Base-by-base conservation (phyloP, 306 rosid genomes). In the Lathyrus tuberosus region DNA sequence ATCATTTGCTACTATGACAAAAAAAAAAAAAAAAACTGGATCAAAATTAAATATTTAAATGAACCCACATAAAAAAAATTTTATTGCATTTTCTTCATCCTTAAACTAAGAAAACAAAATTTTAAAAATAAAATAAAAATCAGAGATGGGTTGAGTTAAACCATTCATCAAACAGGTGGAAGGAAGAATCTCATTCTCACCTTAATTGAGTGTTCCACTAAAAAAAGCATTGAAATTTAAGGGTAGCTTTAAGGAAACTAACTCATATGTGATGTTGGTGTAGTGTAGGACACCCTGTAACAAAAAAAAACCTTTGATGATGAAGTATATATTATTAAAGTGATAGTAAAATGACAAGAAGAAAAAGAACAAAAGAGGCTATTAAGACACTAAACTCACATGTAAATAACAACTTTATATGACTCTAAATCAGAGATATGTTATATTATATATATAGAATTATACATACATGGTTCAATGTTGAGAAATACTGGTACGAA, bases 271-370 rank as follows among this genome's bases (percentile, higher is more conserved):
- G 62, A 57, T 57, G 66, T 44, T 63, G 76, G 64, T 70, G 80
- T 8, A 76, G 64, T 70, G 80, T 8, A 14, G 77, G 62, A 70
- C 84, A 86, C 73, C 77, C 78, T 75, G 84, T 31, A 73, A 70
- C 22, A 69, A 68, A 75, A 67, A 16, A 75, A 51, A 49, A 49
- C 76, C 62, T 71, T 78, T 20, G 3, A 3, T 73, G 6, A 35
- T 6, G 2, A 33, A 33, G 8, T 33, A 33, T 33, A 33, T 33
- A 35, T 35, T 35, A 35, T 35, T 35, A 35, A 51, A 67, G 71
- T 58, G 73, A 65, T 43, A 33, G 28, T 20, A 58, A 13, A 46
- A 44, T 48, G 62, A 41, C 78, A 78, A 71, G 65, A 66, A 77
- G 70, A 49, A 78, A 78, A 77, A 73, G 71, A 74, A 67, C 24